Base-by-base conservation (phyloP, 2,329 filamentous ascomycete genomes). In the Fonsecaea pedrosoi region DNA sequence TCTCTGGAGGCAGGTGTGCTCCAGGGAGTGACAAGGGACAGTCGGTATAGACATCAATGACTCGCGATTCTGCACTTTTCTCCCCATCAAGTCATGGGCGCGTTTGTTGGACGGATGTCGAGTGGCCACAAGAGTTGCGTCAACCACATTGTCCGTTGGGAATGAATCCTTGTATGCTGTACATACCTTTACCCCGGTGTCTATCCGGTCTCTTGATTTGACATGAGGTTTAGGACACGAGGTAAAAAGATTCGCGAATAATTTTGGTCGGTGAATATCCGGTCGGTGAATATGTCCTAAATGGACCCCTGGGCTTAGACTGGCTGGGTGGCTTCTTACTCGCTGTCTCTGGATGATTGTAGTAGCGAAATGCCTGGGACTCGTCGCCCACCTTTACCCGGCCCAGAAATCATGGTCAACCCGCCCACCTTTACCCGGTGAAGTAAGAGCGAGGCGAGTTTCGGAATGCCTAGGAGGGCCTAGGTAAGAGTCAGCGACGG, bases 361-460 rank as follows among this genome's bases (percentile, higher is more conserved):
- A 50, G 45, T 50, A 50, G 45, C 45, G 45, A 50, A 25, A 48
- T 9, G 42, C 6, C 42, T 2, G 42, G 6, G 6, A 21, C 42
- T 50, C 25, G 45, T 50, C 45, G 45, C 45, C 45, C 45, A 50
- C 45, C 3, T 50, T 50, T 50, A 50, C 45, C 45, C 45, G 45
- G 45, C 25, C 25, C 25, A 2, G 25, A 25, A 25, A 25, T 25
- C 45, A 50, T 2, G 25, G 45, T 50, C 21, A 50, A 10, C 45
- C 45, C 45, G 10, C 45, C 45, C 45, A 50, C 45, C 10, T 21
- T 50, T 50, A 50, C 45, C 45, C 45, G 45, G 45, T 21, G 45
- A 18, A 50, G 45, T 30, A 50, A 50, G 45, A 50, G 45, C 45
- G 45, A 50, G 45, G 45, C 45, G 45, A 50, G 45, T 50, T 21